Base-by-base conservation (phyloP, 163 green algal genomes). In the Trebouxia gelatinosa region DNA sequence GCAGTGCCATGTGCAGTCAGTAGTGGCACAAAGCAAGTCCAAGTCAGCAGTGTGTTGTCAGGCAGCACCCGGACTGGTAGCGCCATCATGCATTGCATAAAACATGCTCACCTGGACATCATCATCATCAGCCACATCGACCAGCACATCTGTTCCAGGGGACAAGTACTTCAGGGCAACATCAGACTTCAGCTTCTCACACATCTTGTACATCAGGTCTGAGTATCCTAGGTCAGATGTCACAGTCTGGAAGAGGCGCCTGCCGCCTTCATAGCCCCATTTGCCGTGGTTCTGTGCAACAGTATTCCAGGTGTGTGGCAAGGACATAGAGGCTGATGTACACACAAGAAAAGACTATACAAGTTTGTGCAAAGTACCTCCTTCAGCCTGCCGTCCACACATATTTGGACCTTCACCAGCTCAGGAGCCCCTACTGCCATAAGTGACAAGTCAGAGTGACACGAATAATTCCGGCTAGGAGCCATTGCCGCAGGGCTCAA, bases 61-160 rank as follows among this genome's bases (percentile, higher is more conserved):
- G 9, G 43, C 43, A 54, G 43, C 43, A 54, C 9, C 43, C 9
- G 9, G 43, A 9, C 13, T 54, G 43, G 43, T 13, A 54, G 43
- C n/a, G n/a, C n/a, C n/a, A 54, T 66, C 11, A 37, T 50, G 65
- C 65, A 74, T n/a, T 31, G 32, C 34, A n/a, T 48, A 29, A 38
- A 7, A 61, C 16, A 38, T 19, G 43, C 40, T 39, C 67, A 88
- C 89, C 85, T 86, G 74, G 37, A 93, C 66, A 75, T 93, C 89
- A 65, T 85, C 82, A 65, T 93, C 85, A 61, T 89, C 89, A 34
- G 86, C 82, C 13, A 93, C 85, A 29, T 80, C 79, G 54, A 93
- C 87, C 16, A 93, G 87, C n/a, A 78, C 74, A n/a, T 93, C 86
- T 3, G 84, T 85, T 19, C 86, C 89, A 0, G 88, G 87, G 7